Evolutionary conservation across 148 eudicot species (phyloP), one percentile per base, ranked within the genome.

Genomic region (Cornus kousa): DNA sequence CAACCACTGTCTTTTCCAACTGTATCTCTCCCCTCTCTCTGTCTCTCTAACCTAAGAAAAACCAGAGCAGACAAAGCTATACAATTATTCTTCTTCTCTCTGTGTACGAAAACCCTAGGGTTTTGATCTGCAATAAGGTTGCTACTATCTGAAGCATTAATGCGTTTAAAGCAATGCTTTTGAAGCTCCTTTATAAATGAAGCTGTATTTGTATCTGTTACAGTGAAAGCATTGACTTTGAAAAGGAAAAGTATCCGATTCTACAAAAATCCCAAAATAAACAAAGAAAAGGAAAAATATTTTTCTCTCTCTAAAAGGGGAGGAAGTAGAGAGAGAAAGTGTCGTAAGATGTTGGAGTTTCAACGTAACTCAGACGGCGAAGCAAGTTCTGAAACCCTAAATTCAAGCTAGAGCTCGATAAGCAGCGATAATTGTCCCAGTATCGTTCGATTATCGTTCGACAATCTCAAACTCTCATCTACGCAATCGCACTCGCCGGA

Each of bases 361-460:
- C 81, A 19, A 77, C 74, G 20, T 8, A 78, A 75, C 71, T 76
- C 83, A 5, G 80, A 80, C 73, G 67, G 53, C 8, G 86, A 77
- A 64, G 37, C 74, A 20, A 46, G 28, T 28, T 28, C 62, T 11
- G 78, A 70, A 24, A 43, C 59, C 33, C 23, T 67, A 11, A 77
- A 80, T 79, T 83, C 86, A 72, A 87, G 82, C 77, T 71, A 82
- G 28, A 85, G 77, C 60, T 83, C 89, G 19, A 87, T 82, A 86
- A 80, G 87, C 35, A 78, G 71, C 9, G 85, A 82, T 10, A 84
- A 80, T 24, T 83, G 80, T 77, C 70, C 82, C 37, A 85, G 81
- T 50, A 78, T 86, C 78, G 74, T 87, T 85, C 85, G 92, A 9
- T 77, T 87, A 73, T 89, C 91, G 0, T 93, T 85, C 75, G 89